A percentile compares a stretch with the other conserved stretches of the same genome.
Conservation (phyloP, 2,329 filamentous ascomycete genomes). For the Colletotrichum incanum region DNA sequence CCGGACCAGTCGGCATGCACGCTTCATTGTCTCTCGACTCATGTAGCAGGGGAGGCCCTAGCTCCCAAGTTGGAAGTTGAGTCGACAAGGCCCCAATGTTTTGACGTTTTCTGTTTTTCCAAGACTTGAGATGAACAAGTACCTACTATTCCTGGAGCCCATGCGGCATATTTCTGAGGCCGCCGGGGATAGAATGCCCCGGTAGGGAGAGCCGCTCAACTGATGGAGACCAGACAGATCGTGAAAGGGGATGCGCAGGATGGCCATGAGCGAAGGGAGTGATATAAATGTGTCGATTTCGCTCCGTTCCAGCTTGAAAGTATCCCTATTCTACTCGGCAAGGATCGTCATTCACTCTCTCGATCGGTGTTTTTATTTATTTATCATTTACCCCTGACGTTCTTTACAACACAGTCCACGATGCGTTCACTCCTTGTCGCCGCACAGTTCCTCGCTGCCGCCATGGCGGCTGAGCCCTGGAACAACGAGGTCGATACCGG, state of each 20-base stretch:
- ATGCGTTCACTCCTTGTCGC: slow-evolving; percentile 34
- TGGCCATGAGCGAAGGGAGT: background rate
- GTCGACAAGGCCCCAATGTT: slow-evolving; percentile 14
- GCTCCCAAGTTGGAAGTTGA: slow-evolving; percentile 21
- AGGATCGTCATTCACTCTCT: slow-evolving; percentile 11
- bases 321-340: slow-evolving; percentile 3
- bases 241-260: slow-evolving; percentile 5
- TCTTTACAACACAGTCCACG: slow-evolving; percentile 2
- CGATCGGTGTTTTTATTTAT: no score
- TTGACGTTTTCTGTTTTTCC: slow-evolving; percentile 4
- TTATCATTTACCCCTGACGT: background rate
- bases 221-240: slow-evolving; percentile 25
- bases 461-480: slow-evolving; percentile 51
- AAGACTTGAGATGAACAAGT: slow-evolving; percentile 35
- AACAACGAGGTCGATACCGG: slow-evolving; percentile 56
- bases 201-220: slow-evolving; percentile 14
- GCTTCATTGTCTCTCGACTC: slow-evolving; percentile 13
- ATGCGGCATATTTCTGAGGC: slow-evolving; percentile 29
- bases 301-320: background rate
- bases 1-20: slow-evolving; percentile 8
- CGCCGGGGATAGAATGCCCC: slow-evolving; percentile 30
- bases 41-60: slow-evolving; percentile 15
- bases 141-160: slow-evolving; percentile 1
- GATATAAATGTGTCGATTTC: slow-evolving; percentile 19
- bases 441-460: slow-evolving; percentile 46